Base-by-base conservation (phyloP, 2,329 filamentous ascomycete species). In the Penicillium brasilianum region DNA sequence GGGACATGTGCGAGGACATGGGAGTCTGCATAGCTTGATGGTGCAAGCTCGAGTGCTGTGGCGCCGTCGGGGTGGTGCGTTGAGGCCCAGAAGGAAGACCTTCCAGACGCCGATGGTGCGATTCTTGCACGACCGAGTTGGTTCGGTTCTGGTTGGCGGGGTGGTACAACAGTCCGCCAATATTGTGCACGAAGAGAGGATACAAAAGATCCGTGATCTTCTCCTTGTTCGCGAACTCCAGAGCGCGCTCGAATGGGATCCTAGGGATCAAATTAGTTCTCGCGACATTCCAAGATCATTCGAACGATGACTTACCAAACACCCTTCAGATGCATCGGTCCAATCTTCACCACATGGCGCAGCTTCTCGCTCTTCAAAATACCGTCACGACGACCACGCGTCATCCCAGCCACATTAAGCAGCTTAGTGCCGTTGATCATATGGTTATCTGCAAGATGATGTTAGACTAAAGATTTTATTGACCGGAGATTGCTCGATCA, bases 341-440 rank as follows among this genome's bases (percentile, higher is more conserved):
- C 95, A 76, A 99, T 98, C 81, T 99, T 99, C 62, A 98, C 95
- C 13, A 98, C 95, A 77, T 97, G 93, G 69, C 95, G 89, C 59
- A 93, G 88, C 80, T 98, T 99, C 79, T 98, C 95, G 76, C 94
- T 97, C 82, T 99, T 99, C 60, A 99, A 80, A 68, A 99, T 98
- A 51, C 95, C 95, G 74, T 99, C 95, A 72, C 95, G 87, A 67
- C 95, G 89, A 58, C 95, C 95, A 76, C 95, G 87, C 14, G 95
- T 99, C 95, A 99, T 99, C 13, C 95, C 94, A 54, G 95, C 95
- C 56, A 99, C 95, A 68, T 99, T 99, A 60, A 98, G 82, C 59
- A 99, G 83, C 78, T 98, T 99, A 0, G 95, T 99, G 18, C 95
- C 95, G 72, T 98, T 99, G 78, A 99, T 97, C 92, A 99, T 97